Percentiles rank a stretch among this genome's conserved stretches.
These are phyloP conservation scores for Candida cerambycidarum DNA, from an alignment of 805 yeast genomes.

Conservation along the genomic window DNA sequence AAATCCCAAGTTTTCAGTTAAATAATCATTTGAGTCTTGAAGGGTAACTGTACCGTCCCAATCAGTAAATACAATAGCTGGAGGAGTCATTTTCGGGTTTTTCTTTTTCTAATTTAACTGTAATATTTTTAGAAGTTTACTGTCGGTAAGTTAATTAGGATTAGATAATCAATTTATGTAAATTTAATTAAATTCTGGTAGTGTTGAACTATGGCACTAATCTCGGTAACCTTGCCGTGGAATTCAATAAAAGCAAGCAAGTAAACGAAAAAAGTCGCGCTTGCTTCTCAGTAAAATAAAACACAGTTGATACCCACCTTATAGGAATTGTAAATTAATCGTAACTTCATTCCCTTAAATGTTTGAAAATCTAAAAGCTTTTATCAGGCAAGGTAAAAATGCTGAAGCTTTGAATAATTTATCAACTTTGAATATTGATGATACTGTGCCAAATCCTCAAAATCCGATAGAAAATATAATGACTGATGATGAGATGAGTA, in stretches of 20 bases:
- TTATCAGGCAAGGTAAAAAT: constrained; percentile 64
- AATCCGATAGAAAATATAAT: constrained; percentile 2
- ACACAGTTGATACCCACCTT: constrained; percentile 1
- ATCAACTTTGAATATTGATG: constrained; percentile 4
- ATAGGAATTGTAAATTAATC: background rate
- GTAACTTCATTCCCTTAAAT: constrained; percentile 13
- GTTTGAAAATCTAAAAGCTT: constrained; percentile 55
- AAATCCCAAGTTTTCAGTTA: constrained; percentile 87
- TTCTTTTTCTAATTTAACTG: too few species aligned
- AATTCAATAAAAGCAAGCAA: constrained; percentile 3
- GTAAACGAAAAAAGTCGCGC: constrained; percentile 4
- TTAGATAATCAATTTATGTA: too few species aligned
- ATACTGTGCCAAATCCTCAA: background rate
- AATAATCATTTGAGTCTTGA: constrained; percentile 90
- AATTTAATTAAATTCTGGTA: too few species aligned
- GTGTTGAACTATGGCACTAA: too few species aligned
- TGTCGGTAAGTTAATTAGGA: too few species aligned
- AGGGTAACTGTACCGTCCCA: constrained; percentile 98
- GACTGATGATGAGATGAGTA: constrained; percentile 4
- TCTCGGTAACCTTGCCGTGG: constrained; percentile 3
- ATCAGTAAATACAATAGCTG: constrained; percentile 89
- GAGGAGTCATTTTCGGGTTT: background rate
- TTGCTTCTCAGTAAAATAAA: constrained; percentile 1
- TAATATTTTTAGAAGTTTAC: too few species aligned
- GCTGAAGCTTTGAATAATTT: constrained; percentile 39